phyloP scores from a whole-genome alignment of 345 rosid species.

The Mallotus nudiflorus region DNA sequence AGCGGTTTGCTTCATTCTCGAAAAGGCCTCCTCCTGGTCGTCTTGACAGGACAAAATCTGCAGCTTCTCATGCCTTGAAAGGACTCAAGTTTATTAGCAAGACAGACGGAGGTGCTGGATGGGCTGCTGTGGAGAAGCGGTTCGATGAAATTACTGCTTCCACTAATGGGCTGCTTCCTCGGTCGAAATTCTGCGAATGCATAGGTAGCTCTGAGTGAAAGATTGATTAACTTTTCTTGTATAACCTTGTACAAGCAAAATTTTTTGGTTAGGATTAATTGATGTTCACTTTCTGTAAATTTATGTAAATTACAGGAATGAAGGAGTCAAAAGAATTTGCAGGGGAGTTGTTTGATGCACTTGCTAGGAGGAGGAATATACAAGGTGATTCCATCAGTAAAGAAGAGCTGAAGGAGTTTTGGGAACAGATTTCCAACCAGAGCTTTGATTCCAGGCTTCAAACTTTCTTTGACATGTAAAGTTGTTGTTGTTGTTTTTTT shows the following conservation, averaged over 20 bases:
- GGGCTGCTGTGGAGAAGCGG: slow-evolving; percentile 67
- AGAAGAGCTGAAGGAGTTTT: slow-evolving; percentile 52
- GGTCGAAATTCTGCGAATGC: slow-evolving; percentile 61
- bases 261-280: not conserved
- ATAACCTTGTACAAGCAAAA: not conserved
- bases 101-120: slow-evolving; percentile 63
- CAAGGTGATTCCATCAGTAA: slow-evolving; percentile 52
- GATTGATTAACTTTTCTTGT: not conserved
- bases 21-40: slow-evolving; percentile 40
- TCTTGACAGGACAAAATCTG: slow-evolving; percentile 66
- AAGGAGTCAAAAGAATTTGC: slow-evolving; percentile 74
- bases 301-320: slow-evolving; percentile 49
- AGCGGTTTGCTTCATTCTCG: slow-evolving; percentile 52
- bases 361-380: slow-evolving; percentile 55
- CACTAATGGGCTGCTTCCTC: slow-evolving; percentile 44
- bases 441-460: slow-evolving; percentile 78
- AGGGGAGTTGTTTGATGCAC: slow-evolving; percentile 61
- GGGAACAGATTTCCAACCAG: slow-evolving; percentile 77
- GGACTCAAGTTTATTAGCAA: slow-evolving; percentile 80
- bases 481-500: no score
- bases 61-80: slow-evolving; percentile 60
- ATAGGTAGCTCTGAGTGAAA: slow-evolving; percentile 39
- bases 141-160: slow-evolving; percentile 59
- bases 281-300: not conserved
- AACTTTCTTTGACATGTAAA: slow-evolving; percentile 75